Percentiles rank a stretch among this genome's conserved stretches.
These are phyloP conservation scores for Agrocybe chaxingu DNA, from an alignment of 768 basidiomycete genomes.

Conservation along the genomic window DNA sequence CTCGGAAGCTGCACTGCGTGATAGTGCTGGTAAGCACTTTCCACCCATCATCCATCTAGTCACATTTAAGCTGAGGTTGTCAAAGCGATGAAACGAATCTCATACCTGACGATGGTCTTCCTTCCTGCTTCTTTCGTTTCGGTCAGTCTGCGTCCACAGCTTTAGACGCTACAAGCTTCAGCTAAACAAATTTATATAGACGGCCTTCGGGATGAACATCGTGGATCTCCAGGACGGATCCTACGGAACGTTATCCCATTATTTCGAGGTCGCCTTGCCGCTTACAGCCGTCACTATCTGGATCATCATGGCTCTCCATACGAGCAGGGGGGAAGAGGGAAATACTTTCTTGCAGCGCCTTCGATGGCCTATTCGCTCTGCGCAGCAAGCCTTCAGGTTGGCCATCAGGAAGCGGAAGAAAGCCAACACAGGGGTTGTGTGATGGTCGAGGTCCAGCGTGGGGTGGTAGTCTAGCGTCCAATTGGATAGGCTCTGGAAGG, in stretches of 20 bases:
- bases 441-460: background rate
- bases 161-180: background rate
- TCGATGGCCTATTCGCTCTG: constrained; percentile 11
- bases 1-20: constrained; percentile 30
- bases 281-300: constrained; percentile 42
- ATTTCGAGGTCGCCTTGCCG: constrained; percentile 33
- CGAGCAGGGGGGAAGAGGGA: constrained; percentile 8
- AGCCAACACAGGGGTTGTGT: constrained; percentile 1
- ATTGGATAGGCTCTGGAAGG: background rate
- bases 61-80: background rate
- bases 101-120: constrained; percentile 51
- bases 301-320: constrained; percentile 43
- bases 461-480: background rate
- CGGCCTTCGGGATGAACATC: constrained; percentile 50
- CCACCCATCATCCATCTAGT: background rate
- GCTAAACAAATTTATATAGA: constrained; percentile 20
- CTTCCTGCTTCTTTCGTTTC: constrained; percentile 44
- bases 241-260: constrained; percentile 31
- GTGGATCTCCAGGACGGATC: constrained; percentile 27
- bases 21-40: constrained; percentile 21
- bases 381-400: background rate
- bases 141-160: constrained; percentile 13
- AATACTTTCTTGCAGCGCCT: constrained; percentile 5
- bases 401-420: background rate
- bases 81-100: constrained; percentile 39